Evolutionary conservation across 208 protist genomes (phyloP).

Genomic region (Leptomonas seymouri): DNA sequence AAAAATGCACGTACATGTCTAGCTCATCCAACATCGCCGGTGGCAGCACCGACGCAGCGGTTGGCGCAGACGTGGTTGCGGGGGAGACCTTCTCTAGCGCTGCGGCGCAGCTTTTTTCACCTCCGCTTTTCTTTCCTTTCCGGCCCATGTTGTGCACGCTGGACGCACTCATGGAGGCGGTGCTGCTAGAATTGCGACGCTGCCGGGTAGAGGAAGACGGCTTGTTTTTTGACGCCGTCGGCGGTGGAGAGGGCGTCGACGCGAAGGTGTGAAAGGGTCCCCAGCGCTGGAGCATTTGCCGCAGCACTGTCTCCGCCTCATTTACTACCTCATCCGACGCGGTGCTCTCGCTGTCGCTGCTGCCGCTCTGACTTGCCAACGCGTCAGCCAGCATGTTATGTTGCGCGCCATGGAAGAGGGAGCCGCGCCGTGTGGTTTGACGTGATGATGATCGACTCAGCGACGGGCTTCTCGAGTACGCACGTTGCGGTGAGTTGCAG

Average conservation of each 20-base stretch:
- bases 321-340: constrained; percentile 34
- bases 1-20: constrained; percentile 32
- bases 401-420: constrained; percentile 17
- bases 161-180: constrained; percentile 5
- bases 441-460: constrained; percentile 28
- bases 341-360: constrained; percentile 30
- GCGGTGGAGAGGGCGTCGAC: background rate
- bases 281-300: constrained; percentile 24
- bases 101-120: background rate
- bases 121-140: constrained; percentile 10
- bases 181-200: constrained; percentile 7
- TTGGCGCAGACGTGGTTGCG: background rate
- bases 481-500: constrained; percentile 23
- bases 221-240: background rate
- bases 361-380: constrained; percentile 17
- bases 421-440: constrained; percentile 19
- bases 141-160: background rate
- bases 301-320: constrained; percentile 19
- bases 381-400: constrained; percentile 18
- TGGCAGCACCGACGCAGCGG: constrained; percentile 3
- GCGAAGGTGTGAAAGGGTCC: constrained; percentile 24
- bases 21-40: constrained; percentile 29
- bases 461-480: constrained; percentile 23
- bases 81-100: background rate
- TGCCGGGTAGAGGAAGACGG: background rate